A percentile compares a stretch with the other conserved stretches of the same genome.
Evolutionary conservation across 2,329 filamentous ascomycete genomes (phyloP).

Genomic region (Berkeleyomyces rouxiae): DNA sequence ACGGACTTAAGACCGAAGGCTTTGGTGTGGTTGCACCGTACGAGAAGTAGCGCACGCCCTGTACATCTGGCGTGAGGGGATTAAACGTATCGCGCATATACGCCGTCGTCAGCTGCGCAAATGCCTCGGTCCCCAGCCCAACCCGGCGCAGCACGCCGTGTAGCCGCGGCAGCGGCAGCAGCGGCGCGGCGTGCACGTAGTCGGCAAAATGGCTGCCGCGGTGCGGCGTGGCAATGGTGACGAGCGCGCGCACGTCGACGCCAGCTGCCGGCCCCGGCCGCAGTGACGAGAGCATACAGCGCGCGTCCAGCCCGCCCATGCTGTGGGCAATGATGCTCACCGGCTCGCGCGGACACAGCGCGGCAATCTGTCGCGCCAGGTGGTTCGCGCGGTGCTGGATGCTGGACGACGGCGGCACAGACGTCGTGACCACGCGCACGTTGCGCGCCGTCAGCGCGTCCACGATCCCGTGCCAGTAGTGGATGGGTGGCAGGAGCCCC

Average conservation of each 20-base stretch:
- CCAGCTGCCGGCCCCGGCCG: slow-evolving; percentile 22
- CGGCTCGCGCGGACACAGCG: slow-evolving; percentile 25
- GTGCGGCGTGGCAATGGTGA: slow-evolving; percentile 39
- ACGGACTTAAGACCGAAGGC: slow-evolving; percentile 49
- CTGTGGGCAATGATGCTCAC: slow-evolving; percentile 65
- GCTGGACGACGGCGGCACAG: slow-evolving; percentile 42
- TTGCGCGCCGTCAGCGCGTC: slow-evolving; percentile 38
- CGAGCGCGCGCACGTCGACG: slow-evolving; percentile 33
- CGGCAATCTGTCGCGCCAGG: slow-evolving; percentile 37
- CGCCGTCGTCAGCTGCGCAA: slow-evolving; percentile 39
- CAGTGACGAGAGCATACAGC: slow-evolving; percentile 46
- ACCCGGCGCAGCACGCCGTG: slow-evolving; percentile 34
- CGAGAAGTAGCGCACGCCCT: slow-evolving; percentile 41
- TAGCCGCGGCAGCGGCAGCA: slow-evolving; percentile 33
- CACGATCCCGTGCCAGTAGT: slow-evolving; percentile 50
- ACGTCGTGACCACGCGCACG: slow-evolving; percentile 40
- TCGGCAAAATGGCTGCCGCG: slow-evolving; percentile 40
- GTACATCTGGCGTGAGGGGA: slow-evolving; percentile 35
- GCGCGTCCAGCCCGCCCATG: slow-evolving; percentile 49
- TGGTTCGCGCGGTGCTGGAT: slow-evolving; percentile 43
- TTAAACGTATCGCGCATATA: slow-evolving; percentile 47
- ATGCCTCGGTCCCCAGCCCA: slow-evolving; percentile 42
- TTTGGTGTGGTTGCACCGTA: slow-evolving; percentile 36
- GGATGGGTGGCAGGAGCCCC: slow-evolving; percentile 33
- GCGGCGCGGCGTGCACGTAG: slow-evolving; percentile 29